Conservation (phyloP, 345 rosid species). For the Lumnitzera littorea region DNA sequence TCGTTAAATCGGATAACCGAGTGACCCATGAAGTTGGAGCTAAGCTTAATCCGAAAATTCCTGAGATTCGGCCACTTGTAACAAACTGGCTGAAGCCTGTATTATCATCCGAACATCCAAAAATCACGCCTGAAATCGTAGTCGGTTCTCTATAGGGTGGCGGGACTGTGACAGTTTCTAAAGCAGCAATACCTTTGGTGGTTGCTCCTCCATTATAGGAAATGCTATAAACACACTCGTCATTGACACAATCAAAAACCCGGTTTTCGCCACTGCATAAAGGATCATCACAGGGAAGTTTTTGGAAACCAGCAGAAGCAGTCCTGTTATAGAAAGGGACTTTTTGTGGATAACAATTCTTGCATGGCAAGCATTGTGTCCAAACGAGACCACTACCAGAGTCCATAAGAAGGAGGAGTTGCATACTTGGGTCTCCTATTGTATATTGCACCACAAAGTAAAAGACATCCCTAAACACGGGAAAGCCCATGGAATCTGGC, state of each 20-base stretch:
- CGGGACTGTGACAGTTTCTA: slow-evolving; percentile 10
- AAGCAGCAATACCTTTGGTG: slow-evolving; percentile 13
- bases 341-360: slow-evolving; percentile 6
- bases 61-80: background rate
- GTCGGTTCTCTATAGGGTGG: too few species aligned
- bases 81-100: background rate
- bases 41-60: slow-evolving; percentile 13
- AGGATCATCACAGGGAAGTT: slow-evolving; percentile 11
- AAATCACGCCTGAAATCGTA: slow-evolving; percentile 3
- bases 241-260: slow-evolving; percentile 5
- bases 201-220: slow-evolving; percentile 1
- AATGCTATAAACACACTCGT: slow-evolving; percentile 5
- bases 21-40: slow-evolving; percentile 6
- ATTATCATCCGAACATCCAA: slow-evolving; percentile 17
- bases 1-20: background rate
- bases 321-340: slow-evolving; percentile 6
- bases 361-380: slow-evolving; percentile 27
- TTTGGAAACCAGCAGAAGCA: slow-evolving; percentile 5
- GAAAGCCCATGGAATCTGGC: background rate
- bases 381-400: slow-evolving; percentile 11
- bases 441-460: background rate
- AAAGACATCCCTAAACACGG: background rate
- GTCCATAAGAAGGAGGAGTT: slow-evolving; percentile 7
- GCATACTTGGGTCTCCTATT: slow-evolving; percentile 1
- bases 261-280: background rate